Base-by-base conservation (phyloP, 1,139 yeast genomes). In the Pichia inconspicua region DNA sequence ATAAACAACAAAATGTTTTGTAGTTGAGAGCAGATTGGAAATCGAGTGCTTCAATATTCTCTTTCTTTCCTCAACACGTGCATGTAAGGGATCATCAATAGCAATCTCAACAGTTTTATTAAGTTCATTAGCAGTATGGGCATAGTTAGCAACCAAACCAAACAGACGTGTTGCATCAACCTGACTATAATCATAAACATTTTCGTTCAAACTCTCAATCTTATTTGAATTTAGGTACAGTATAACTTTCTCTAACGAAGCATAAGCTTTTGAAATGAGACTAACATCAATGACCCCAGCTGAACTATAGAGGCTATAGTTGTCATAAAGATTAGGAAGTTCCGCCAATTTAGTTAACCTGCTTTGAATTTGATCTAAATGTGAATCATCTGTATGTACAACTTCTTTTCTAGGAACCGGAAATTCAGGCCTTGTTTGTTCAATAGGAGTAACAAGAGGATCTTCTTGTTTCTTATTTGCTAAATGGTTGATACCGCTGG, bases 11-110 rank as follows among this genome's bases (percentile, higher is more conserved):
- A 72, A 86, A 62, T 88, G 88, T 59, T 96, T 75, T 0, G 95
- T 77, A 0, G 92, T 77, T 5, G 96, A 81, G 44, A 90, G 78
- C 1, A 84, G 76, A 66, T 84, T 89, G 30, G 89, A 80, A 14
- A 86, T 77, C 0, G 95, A 75, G 45, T 84, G 85, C 49, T 87
- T 77, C n/a, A 65, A 41, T 8, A 51, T 41, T 30, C 51, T 44
- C 32, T 51, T 48, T 30, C 42, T 49, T 38, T 53, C 54, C 19
- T 46, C 55, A 12, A 55, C 43, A 28, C 57, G 51, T 4, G 47
- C 9, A 37, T 49, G 53, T 19, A 52, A 47, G 9, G 41, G 36
- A 11, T 52, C 44, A 14, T 43, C 50, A 12, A 50, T 73, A 55
- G 58, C 67, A 52, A 59, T 68, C 53, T 56, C 69, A 66, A 63